Percentiles rank a stretch among this genome's conserved stretches.
Conservation (phyloP, 306 rosid genomes). For the Glycine tomentella region DNA sequence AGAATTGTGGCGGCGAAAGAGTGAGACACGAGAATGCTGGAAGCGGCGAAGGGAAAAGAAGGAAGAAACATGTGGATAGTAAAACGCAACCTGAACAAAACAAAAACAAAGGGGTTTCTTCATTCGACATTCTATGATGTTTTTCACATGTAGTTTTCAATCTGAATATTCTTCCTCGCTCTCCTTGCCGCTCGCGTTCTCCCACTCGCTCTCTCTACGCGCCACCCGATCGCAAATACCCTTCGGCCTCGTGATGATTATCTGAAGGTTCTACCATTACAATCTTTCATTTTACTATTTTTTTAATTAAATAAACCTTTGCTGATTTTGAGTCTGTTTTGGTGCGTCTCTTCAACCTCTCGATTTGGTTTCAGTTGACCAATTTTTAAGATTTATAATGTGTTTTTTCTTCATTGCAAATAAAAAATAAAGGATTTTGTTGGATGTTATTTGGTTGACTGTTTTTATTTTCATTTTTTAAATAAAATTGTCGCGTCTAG, state of each 20-base stretch:
- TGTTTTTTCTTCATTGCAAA: background rate
- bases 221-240: conserved; percentile 5
- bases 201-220: background rate
- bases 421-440: background rate
- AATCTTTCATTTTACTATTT: background rate
- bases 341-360: background rate
- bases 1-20: background rate
- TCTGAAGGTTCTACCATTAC: conserved; percentile 42
- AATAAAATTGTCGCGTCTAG: no score
- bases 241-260: conserved; percentile 41
- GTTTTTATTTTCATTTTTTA: background rate
- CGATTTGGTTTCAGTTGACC: background rate
- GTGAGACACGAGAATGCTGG: conserved; percentile 7
- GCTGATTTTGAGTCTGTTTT: background rate
- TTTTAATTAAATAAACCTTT: background rate
- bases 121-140: conserved; percentile 33
- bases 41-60: conserved; percentile 26
- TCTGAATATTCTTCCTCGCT: conserved; percentile 39
- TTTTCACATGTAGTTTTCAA: conserved; percentile 46
- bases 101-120: conserved; percentile 10
- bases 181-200: conserved; percentile 37
- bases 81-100: conserved; percentile 34
- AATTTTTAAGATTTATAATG: background rate
- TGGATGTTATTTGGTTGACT: background rate
- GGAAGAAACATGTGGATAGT: conserved; percentile 40